Base-by-base conservation (phyloP, 495 filamentous ascomycete species). In the Penicillium simplicissimum region DNA sequence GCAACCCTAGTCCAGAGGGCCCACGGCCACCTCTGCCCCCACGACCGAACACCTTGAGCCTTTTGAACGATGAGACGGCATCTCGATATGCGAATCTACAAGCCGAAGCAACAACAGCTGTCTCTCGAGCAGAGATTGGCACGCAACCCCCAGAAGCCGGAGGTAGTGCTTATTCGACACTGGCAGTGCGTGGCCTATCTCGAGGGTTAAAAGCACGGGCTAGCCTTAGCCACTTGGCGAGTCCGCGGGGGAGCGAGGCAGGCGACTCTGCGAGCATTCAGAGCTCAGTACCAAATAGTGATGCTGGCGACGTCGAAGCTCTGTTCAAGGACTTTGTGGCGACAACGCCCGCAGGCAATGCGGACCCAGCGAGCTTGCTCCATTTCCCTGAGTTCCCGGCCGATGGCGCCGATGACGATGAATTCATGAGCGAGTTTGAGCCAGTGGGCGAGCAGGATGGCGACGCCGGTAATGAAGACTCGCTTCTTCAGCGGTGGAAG, bases 251-350 rank as follows among this genome's bases (percentile, higher is more conserved):
- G 9, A 88, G 85, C 64, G 90, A 92, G 57, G 76, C 77, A n/a
- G 89, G 88, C 48, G 96, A 98, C 63, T 85, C 85, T 10, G 86
- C 88, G 61, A 98, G 96, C 70, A 79, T 98, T 42, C 85, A 84
- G 74, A 97, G 93, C 79, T 88, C 87, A 71, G 84, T 88, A 10
- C 91, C 90, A 10, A 93, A 91, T 8, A 62, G 89, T 17, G 90
- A 88, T 28, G 79, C 84, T 10, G 85, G 87, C 7, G 89, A 88
- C 31, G 91, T 96, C 63, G 94, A 95, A 61, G 93, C 92, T 65
- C 76, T 97, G 40, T 83, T 98, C 31, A 87, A 88, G 11, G 91
- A 91, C 38, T 79, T 81, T 47, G 83, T 87, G 21, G 60, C 66
- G 4, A 66, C 72, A 25, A 67, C 62, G 2, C 40, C 67, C 15